These are phyloP conservation scores for Pythium dissimile DNA, from an alignment of 352 stramenopile species.

Conservation along the genomic window DNA sequence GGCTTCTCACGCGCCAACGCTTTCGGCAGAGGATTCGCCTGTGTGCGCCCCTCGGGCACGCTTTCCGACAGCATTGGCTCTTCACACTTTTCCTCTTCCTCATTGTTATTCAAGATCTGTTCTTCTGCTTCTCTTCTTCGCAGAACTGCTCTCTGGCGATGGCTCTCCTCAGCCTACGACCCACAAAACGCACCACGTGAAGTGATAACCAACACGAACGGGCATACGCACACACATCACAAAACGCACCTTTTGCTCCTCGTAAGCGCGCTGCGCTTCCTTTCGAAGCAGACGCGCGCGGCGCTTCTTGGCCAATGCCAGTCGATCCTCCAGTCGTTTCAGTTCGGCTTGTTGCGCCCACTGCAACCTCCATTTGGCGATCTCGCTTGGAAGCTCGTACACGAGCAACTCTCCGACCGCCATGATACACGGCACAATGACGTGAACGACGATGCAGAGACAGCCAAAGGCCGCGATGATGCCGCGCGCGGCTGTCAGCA, in stretches of 20 bases:
- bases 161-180: neutral
- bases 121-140: neutral
- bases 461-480: constrained; percentile 18
- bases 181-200: no score
- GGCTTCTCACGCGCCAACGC: no score
- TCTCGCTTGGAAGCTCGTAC: constrained; percentile 1
- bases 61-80: no score
- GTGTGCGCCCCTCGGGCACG: no score
- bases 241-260: constrained; percentile 13
- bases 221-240: neutral
- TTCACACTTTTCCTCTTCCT: neutral
- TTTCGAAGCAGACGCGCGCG: neutral
- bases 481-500: constrained; percentile 14
- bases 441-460: constrained; percentile 13
- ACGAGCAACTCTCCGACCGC: constrained; percentile 3
- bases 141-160: neutral
- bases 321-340: neutral
- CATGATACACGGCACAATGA: constrained; percentile 5
- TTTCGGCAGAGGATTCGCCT: no score
- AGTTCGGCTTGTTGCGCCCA: constrained; percentile 16
- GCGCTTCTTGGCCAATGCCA: constrained; percentile 14
- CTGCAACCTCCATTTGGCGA: constrained; percentile 6
- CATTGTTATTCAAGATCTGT: neutral
- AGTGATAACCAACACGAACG: no score
- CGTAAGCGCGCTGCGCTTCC: neutral